phyloP scores from a whole-genome alignment of 768 basidiomycete genomes.

The Candolleomyces efflorescens region DNA sequence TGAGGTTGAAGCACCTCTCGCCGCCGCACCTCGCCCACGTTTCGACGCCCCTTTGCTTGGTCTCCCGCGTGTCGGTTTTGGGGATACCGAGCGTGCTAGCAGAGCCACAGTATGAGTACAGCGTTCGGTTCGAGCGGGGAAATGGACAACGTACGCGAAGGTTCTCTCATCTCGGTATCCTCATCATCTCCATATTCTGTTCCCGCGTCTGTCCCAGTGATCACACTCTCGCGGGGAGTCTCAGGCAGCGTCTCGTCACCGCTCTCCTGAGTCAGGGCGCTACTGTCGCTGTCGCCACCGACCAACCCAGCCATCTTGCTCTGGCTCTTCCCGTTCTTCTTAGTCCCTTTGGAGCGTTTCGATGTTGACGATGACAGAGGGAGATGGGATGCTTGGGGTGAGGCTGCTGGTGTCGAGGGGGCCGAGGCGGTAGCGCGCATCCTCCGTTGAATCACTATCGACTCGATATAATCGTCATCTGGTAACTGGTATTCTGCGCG shows the following conservation, averaged over 20 bases:
- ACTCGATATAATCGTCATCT: conserved; percentile 54
- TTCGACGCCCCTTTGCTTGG: conserved; percentile 26
- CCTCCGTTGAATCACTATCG: conserved; percentile 58
- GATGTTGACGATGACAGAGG: conserved; percentile 20
- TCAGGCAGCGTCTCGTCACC: conserved; percentile 58
- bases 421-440: conserved; percentile 60
- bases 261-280: conserved; percentile 78
- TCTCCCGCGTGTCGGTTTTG: conserved; percentile 32
- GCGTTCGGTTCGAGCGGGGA: not conserved
- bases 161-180: conserved; percentile 53
- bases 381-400: conserved; percentile 22
- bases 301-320: conserved; percentile 70
- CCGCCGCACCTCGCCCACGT: conserved; percentile 26
- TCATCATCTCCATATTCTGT: conserved; percentile 72
- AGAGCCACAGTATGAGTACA: not conserved
- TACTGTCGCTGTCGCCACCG: conserved; percentile 80
- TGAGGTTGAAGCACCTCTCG: conserved; percentile 20
- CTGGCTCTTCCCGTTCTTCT: conserved; percentile 46
- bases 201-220: conserved; percentile 68
- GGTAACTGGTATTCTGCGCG: conserved; percentile 65
- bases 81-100: conserved; percentile 29
- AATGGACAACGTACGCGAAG: conserved; percentile 30
- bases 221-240: conserved; percentile 61
- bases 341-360: conserved; percentile 20
- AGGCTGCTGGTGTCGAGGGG: conserved; percentile 54